Conservation (phyloP, 768 basidiomycete genomes). For the Boletales sp. region DNA sequence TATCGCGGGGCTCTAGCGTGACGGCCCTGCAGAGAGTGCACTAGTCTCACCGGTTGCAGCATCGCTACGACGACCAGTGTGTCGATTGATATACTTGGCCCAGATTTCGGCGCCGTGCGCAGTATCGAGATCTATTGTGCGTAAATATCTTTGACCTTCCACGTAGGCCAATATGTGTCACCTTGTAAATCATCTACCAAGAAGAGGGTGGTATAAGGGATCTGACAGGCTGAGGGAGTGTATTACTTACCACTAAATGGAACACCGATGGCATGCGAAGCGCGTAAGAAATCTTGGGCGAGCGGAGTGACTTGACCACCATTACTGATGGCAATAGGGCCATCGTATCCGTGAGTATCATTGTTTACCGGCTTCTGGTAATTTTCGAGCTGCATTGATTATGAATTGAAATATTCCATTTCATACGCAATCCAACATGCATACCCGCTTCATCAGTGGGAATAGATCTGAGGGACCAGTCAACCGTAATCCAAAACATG, state of each 20-base stretch:
- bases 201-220: background rate
- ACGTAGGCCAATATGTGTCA: constrained; percentile 5
- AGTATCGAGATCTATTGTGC: constrained; percentile 47
- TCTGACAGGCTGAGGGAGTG: background rate
- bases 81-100: constrained; percentile 75
- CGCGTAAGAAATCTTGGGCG: constrained; percentile 68
- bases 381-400: constrained; percentile 52
- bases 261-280: constrained; percentile 55
- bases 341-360: constrained; percentile 65
- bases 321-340: constrained; percentile 71
- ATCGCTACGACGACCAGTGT: constrained; percentile 69
- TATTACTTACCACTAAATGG: constrained; percentile 56
- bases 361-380: constrained; percentile 72
- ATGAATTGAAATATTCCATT: background rate
- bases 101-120: constrained; percentile 65
- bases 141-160: background rate
- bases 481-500: background rate
- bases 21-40: background rate
- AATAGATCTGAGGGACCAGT: constrained; percentile 46
- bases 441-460: constrained; percentile 67
- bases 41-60: constrained; percentile 55
- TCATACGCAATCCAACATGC: background rate
- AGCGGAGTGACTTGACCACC: constrained; percentile 61
- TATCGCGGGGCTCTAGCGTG: constrained; percentile 13
- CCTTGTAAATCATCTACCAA: constrained; percentile 60